Evolutionary conservation across 371 early-diverging fungal species (phyloP), one percentile per base, ranked within the genome.

Genomic region (Furculomyces boomerangus): DNA sequence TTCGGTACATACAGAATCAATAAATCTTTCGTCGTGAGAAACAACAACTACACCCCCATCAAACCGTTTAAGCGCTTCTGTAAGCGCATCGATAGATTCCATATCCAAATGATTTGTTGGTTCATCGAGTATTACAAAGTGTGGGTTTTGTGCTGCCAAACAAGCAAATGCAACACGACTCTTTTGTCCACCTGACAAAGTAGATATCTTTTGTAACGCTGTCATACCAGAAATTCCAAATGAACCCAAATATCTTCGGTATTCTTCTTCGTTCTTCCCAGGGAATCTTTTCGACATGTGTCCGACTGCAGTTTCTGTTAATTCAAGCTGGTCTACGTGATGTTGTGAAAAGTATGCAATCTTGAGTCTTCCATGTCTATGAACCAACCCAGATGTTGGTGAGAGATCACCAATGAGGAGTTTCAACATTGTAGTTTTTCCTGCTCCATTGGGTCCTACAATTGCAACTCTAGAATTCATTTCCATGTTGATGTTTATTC

Each of bases 141-240:
- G 96, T 32, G 98, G 96, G 57, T 84, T 79, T 67, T 77, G 80
- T 62, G 90, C 75, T 50, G 90, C 87, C 64, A 98, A 77, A 46
- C 84, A 83, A 29, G 98, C 96, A 76, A 99, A 97, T 24, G 93
- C 87, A 14, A 98, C 92, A 54, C 98, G 77, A 32, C 83, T 82
- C 73, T 98, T 98, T 71, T 99, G 99, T 60, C 99, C 99, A 66
- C 98, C 99, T 53, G 93, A 92, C 13, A 99, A 70, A 0, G 94
- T 96, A 52, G 84, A 76, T 67, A 98, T 91, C 25, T 84, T 77
- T 65, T 93, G 93, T 71, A 94, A 68, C 45, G 88, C 91, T 1
- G 87, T 86, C 80, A 86, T 90, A 20, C 98, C 98, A 28, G 93
- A 85, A 54, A 98, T 81, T 63, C 98, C 98, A 63, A 93, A 98